phyloP scores from a whole-genome alignment of 805 yeast genomes.

The Myxozyma udenii region DNA sequence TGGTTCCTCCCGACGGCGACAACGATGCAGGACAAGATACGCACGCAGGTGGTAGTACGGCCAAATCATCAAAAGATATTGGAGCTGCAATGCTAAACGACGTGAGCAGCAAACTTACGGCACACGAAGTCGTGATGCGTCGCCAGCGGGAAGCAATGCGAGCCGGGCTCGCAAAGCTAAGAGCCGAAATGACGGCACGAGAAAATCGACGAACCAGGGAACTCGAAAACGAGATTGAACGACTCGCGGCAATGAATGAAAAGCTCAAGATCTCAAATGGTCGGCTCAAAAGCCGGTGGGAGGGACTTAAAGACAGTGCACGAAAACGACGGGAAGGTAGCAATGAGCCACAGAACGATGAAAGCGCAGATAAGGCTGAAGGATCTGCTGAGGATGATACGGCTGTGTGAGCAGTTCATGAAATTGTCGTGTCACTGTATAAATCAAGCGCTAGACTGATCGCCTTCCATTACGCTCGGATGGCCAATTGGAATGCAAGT shows the following conservation, averaged over 20 bases:
- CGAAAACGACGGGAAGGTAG: slow-evolving; percentile 43
- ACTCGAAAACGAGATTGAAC: slow-evolving; percentile 41
- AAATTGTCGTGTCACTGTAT: too few relatives aligned
- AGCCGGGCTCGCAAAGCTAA: slow-evolving; percentile 37
- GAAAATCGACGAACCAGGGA: slow-evolving; percentile 41
- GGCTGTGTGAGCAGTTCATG: too few relatives aligned
- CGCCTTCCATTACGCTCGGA: too few relatives aligned
- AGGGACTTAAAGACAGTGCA: slow-evolving; percentile 62
- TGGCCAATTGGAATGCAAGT: too few relatives aligned
- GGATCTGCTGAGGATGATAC: slow-evolving; percentile 1
- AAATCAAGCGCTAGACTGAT: too few relatives aligned
- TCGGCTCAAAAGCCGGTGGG: slow-evolving; percentile 61
- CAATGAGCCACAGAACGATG: slow-evolving; percentile 6
- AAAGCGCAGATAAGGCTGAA: slow-evolving; percentile 1
- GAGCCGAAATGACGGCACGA: slow-evolving; percentile 41
- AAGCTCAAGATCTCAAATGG: slow-evolving; percentile 51
- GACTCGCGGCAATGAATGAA: slow-evolving; percentile 42
- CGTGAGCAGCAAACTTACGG: slow-evolving; percentile 18
- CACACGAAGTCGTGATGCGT: slow-evolving; percentile 35
- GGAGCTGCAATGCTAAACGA: slow-evolving; percentile 1
- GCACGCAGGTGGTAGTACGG: neutral
- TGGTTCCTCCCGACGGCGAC: slow-evolving; percentile 34
- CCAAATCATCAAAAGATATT: neutral
- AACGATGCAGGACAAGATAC: slow-evolving; percentile 22
- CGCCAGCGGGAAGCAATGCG: slow-evolving; percentile 36